phyloP scores from a whole-genome alignment of 2,329 filamentous ascomycete species.

The Trichoderma guizhouense region DNA sequence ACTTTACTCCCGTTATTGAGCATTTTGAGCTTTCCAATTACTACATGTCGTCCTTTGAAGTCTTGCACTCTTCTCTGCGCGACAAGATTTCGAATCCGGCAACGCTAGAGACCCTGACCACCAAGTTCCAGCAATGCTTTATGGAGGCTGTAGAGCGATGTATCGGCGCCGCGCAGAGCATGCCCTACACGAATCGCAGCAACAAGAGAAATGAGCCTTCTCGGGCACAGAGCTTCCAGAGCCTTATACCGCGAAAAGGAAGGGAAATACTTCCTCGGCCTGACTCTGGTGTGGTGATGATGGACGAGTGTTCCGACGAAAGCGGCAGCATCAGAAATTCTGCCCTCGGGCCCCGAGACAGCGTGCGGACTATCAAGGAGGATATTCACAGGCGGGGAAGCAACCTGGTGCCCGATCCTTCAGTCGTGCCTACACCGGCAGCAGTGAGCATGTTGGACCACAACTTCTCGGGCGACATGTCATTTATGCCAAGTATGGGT shows the following conservation, averaged over 20 bases:
- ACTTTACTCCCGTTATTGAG: conserved; percentile 41
- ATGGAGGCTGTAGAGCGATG: conserved; percentile 39
- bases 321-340: conserved; percentile 30
- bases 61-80: conserved; percentile 33
- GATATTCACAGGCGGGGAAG: conserved; percentile 22
- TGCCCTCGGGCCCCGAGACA: conserved; percentile 29
- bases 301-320: conserved; percentile 37
- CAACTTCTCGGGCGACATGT: conserved; percentile 22
- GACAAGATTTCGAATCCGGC: conserved; percentile 38
- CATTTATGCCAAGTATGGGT: conserved; percentile 22
- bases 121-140: conserved; percentile 41
- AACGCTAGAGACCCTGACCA: conserved; percentile 38
- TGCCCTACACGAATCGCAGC: conserved; percentile 41
- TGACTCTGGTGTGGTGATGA: conserved; percentile 39
- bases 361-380: conserved; percentile 30
- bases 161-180: conserved; percentile 33
- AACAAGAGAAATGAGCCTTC: conserved; percentile 38
- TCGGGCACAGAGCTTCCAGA: conserved; percentile 23
- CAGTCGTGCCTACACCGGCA: conserved; percentile 18
- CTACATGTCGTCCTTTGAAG: conserved; percentile 34
- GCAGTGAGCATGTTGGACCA: conserved; percentile 22
- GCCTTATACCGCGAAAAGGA: conserved; percentile 24
- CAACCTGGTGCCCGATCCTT: conserved; percentile 26
- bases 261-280: conserved; percentile 31
- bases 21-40: conserved; percentile 38